A percentile compares a stretch with the other conserved stretches of the same genome.
Evolutionary conservation across 331 rosid species (phyloP).

Genomic region (Erythrophleum ivorense): DNA sequence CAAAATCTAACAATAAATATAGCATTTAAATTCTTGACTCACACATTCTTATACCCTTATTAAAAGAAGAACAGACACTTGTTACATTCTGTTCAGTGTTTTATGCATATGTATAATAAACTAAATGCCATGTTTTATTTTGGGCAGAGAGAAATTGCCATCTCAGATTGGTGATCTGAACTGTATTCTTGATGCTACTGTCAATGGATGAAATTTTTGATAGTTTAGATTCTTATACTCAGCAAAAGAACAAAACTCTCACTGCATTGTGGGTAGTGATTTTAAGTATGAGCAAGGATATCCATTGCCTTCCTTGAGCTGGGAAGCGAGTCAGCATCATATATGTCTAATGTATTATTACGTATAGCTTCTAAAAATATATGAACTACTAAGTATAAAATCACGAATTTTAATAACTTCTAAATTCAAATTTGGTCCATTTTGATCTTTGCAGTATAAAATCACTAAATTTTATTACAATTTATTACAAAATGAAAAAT

Average conservation of each 20-base stretch:
- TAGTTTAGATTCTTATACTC: neutral
- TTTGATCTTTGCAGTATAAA: neutral
- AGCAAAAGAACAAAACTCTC: neutral
- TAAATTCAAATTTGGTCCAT: neutral
- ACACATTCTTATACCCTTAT: neutral
- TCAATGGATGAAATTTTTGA: neutral
- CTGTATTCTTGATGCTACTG: neutral
- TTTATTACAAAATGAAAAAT: neutral
- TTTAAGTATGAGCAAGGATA: neutral
- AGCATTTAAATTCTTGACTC: neutral
- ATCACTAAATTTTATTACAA: neutral
- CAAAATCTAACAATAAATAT: neutral
- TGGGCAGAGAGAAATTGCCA: neutral
- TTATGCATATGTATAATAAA: neutral
- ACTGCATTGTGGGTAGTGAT: neutral
- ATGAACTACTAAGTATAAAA: neutral
- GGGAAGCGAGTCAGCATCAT: conserved; percentile 1
- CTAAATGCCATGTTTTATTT: neutral
- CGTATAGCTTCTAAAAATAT: neutral
- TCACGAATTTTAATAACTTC: neutral
- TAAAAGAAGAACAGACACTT: neutral
- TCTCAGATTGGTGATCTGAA: neutral
- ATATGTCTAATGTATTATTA: neutral
- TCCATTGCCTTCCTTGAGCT: neutral
- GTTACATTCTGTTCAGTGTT: neutral